Base-by-base conservation (phyloP, 2,329 filamentous ascomycete genomes). In the Rutstroemia sp. region DNA sequence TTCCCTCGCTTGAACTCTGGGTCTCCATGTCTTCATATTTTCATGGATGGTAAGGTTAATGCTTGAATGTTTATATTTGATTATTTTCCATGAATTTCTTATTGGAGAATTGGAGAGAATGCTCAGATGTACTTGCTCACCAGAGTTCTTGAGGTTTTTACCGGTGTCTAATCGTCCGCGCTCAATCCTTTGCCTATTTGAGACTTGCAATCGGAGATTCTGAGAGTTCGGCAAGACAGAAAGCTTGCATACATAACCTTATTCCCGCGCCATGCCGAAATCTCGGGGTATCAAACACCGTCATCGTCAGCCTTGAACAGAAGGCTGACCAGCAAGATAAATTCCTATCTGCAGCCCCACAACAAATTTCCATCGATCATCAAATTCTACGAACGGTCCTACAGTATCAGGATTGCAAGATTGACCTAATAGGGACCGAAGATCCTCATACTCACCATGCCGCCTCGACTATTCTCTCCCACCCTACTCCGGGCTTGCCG, bases 381-480 rank as follows among this genome's bases (percentile, higher is more conserved):
- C 27, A 7, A 23, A 23, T 54, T 49, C 3, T 8, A 30, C 27
- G 1, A 7, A 21, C 14, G 14, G 8, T 39, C n/a, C 21, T 37
- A 17, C 12, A 4, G 19, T 39, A 50, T 19, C 16, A 44, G 17
- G 21, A 44, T 44, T 44, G 17, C 7, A 9, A 19, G 9, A 44
- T 44, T n/a, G 16, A 25, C 12, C 27, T 51, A 9, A 2, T 34
- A 19, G 19, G 14, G 17, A 44, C 16, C 23, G 27, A 7, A 14
- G 19, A 27, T 17, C n/a, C 17, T 12, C 10, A 6, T 7, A n/a
- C 42, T 27, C 48, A 58, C 23, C 6, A 64, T 64, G 60, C 49
- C 52, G 27, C 34, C 58, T 46, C 60, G 60, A 56, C 39, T 61
- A 37, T 19, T 58, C 37, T 48, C 34, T 17, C 48, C 39, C 10